Percentiles rank a stretch among this genome's conserved stretches.
Evolutionary conservation across 2,329 filamentous ascomycete species (phyloP).

Genomic region (Penicillium sp.): DNA sequence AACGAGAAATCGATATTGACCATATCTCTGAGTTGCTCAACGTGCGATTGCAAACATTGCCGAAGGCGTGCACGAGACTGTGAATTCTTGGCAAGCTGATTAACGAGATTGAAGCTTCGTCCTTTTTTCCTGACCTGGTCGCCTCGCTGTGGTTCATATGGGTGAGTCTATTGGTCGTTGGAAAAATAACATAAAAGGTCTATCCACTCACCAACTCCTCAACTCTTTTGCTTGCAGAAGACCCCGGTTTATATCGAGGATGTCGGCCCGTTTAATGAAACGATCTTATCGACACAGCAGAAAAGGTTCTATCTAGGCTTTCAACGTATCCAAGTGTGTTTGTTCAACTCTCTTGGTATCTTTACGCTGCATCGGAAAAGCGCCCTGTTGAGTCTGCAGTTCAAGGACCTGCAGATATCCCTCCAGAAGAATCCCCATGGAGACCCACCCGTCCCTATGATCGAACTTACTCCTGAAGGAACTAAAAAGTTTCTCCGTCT

Average conservation of each 20-base stretch:
- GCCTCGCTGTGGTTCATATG: too few relatives aligned
- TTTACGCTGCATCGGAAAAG: conserved; percentile 15
- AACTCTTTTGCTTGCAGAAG: too few relatives aligned
- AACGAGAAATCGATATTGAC: too few relatives aligned
- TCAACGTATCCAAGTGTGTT: conserved; percentile 17
- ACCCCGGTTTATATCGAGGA: conserved; percentile 16
- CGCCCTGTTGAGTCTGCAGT: conserved; percentile 15
- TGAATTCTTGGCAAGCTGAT: too few relatives aligned
- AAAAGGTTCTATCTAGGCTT: conserved; percentile 20
- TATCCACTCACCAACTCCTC: too few relatives aligned
- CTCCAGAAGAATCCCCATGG: conserved; percentile 15
- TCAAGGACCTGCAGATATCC: conserved; percentile 16
- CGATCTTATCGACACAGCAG: conserved; percentile 18
- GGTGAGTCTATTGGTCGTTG: too few relatives aligned
- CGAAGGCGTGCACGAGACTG: too few relatives aligned
- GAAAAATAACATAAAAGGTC: too few relatives aligned
- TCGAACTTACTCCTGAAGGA: conserved; percentile 13
- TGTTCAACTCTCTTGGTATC: conserved; percentile 18
- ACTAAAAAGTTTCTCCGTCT: conserved; percentile 15
- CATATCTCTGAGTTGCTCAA: too few relatives aligned
- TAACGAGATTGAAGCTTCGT: too few relatives aligned
- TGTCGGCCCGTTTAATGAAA: conserved; percentile 16
- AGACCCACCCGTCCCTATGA: conserved; percentile 14
- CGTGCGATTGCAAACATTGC: too few relatives aligned
- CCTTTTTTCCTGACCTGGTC: too few relatives aligned